Evolutionary conservation across 2,329 filamentous ascomycete species (phyloP).

Genomic region (Xylariales sp.): DNA sequence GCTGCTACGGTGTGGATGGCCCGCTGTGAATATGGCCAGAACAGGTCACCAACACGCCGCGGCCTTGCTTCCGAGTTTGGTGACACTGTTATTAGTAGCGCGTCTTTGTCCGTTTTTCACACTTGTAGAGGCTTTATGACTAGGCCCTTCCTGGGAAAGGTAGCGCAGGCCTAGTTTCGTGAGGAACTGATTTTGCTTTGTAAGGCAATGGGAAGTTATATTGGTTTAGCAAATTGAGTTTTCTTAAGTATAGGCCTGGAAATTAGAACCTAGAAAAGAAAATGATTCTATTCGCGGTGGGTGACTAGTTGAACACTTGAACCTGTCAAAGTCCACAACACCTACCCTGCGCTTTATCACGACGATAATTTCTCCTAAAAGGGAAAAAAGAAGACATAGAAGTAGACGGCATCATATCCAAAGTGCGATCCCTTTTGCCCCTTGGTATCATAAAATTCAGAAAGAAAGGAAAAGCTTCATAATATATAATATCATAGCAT

Average conservation of each 20-base stretch:
- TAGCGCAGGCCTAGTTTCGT: neutral
- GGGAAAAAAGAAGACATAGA: neutral
- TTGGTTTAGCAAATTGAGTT: neutral
- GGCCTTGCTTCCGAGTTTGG: neutral
- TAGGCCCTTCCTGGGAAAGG: neutral
- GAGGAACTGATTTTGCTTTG: neutral
- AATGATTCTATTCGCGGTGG: neutral
- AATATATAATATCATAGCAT: constrained; percentile 9
- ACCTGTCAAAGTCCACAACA: neutral
- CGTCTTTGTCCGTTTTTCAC: neutral
- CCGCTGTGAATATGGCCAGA: neutral
- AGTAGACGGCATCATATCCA: neutral
- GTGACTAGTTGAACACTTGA: neutral
- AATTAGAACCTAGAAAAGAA: neutral
- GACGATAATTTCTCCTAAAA: neutral
- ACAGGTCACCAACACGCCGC: too few species aligned
- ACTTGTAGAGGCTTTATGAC: neutral
- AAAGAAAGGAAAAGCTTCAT: neutral
- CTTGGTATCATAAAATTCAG: constrained; percentile 48
- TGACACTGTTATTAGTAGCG: neutral
- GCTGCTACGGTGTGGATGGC: neutral
- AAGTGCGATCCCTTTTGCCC: neutral
- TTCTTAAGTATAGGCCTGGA: neutral
- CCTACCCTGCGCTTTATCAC: neutral
- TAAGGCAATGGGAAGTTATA: too few species aligned